Evolutionary conservation across 1,284 basidiomycete genomes (phyloP).

Genomic region (Rhodotorula sp.): DNA sequence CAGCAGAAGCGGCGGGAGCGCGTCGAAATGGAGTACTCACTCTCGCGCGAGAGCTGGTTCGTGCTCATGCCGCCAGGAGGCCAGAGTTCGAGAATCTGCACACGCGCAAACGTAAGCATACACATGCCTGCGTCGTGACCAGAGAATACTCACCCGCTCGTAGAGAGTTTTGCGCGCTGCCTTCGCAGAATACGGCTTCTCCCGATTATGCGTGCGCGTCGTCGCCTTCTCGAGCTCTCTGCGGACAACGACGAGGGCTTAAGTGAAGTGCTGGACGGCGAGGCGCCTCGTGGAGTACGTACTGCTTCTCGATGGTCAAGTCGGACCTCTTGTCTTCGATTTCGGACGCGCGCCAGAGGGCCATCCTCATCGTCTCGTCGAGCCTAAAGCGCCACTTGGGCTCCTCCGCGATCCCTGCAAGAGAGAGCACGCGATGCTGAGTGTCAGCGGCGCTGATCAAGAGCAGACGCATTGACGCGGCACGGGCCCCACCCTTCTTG

Average conservation of each 20-base stretch:
- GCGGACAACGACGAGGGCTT: neutral
- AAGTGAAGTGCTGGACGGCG: too few relatives aligned
- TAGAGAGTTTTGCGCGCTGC: conserved; percentile 38
- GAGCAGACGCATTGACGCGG: neutral
- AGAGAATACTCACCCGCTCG: conserved; percentile 20
- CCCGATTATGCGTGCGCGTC: conserved; percentile 20
- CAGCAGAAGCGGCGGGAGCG: neutral
- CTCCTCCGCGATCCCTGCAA: conserved; percentile 14
- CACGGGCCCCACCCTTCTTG: conserved; percentile 11
- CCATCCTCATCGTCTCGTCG: conserved; percentile 36
- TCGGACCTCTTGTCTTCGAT: conserved; percentile 37
- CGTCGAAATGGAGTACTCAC: conserved; percentile 17
- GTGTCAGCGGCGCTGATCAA: neutral
- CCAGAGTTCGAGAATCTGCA: conserved; percentile 40
- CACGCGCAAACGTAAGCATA: neutral
- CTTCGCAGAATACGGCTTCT: conserved; percentile 34
- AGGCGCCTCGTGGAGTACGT: conserved; percentile 1
- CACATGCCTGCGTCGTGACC: too few relatives aligned
- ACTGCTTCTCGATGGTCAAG: conserved; percentile 43
- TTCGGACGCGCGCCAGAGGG: conserved; percentile 32
- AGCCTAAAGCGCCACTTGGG: conserved; percentile 42
- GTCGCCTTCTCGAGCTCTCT: conserved; percentile 39
- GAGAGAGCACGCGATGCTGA: neutral
- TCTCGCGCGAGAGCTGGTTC: conserved; percentile 44
- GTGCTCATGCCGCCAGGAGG: conserved; percentile 33